Percentiles rank a stretch among this genome's conserved stretches.
Conservation (phyloP, 2,329 filamentous ascomycete genomes). For the Ophiostoma sp. region DNA sequence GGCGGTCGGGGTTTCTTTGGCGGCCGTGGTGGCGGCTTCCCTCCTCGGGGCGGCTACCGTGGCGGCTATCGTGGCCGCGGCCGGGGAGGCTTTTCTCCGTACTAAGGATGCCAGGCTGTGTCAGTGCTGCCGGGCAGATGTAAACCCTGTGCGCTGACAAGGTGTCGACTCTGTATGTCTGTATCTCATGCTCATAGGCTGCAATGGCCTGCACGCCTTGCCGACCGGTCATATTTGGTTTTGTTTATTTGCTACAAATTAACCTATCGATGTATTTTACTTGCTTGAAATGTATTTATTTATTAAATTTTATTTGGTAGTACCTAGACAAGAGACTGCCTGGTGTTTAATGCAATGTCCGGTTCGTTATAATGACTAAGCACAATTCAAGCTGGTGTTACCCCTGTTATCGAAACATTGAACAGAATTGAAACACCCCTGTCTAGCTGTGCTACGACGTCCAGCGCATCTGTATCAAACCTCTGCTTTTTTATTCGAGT, state of each 20-base stretch:
- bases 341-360: neutral
- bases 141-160: neutral
- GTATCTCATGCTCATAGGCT: neutral
- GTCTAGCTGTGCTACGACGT: neutral
- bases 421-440: neutral
- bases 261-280: neutral
- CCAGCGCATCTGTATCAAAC: neutral
- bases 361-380: neutral
- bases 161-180: neutral
- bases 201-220: neutral
- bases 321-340: neutral
- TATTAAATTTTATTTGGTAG: neutral
- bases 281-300: neutral
- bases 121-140: neutral
- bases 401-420: neutral
- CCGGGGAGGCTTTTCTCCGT: constrained; percentile 37
- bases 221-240: neutral
- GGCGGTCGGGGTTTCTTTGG: constrained; percentile 48
- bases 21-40: constrained; percentile 52
- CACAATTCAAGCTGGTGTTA: neutral
- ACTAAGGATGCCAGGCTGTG: constrained; percentile 2
- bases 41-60: constrained; percentile 48
- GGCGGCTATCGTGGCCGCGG: constrained; percentile 63
- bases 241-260: neutral
- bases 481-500: too few species aligned